Percentiles rank a stretch among this genome's conserved stretches.
Conservation (phyloP, 2,329 filamentous ascomycete genomes). For the Torrubiellomyces zombiae region DNA sequence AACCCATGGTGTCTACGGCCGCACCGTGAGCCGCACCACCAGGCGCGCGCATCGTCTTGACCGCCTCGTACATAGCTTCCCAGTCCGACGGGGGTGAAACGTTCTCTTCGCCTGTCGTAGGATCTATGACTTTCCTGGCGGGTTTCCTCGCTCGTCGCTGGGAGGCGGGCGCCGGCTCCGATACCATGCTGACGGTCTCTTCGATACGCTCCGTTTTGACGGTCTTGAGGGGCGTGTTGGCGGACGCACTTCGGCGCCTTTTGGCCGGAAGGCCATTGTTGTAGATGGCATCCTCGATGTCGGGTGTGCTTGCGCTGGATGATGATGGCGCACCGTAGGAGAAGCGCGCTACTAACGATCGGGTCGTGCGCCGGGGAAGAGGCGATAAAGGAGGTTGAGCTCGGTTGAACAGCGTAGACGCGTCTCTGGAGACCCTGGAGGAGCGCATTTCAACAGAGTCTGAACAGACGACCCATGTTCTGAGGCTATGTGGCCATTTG, state of each 20-base stretch:
- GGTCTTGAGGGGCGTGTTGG: constrained; percentile 7
- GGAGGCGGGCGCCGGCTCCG: constrained; percentile 11
- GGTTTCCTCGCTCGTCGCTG: constrained; percentile 25
- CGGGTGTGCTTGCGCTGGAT: constrained; percentile 13
- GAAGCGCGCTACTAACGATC: constrained; percentile 33
- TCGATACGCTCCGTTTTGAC: constrained; percentile 24
- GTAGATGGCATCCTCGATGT: constrained; percentile 44
- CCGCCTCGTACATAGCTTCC: constrained; percentile 63
- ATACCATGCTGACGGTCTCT: constrained; percentile 9
- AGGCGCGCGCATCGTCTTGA: constrained; percentile 56
- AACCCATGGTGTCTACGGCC: constrained; percentile 95
- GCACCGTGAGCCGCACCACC: constrained; percentile 48
- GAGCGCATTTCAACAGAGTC: constrained; percentile 28
- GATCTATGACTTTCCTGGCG: constrained; percentile 25
- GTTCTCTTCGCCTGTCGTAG: constrained; percentile 20
- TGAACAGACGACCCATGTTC: too few relatives aligned
- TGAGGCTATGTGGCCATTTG: too few relatives aligned
- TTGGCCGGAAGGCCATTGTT: constrained; percentile 13
- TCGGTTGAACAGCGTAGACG: constrained; percentile 34
- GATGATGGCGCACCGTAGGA: constrained; percentile 15
- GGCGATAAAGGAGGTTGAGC: constrained; percentile 10
- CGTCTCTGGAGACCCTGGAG: constrained; percentile 41
- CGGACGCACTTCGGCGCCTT: constrained; percentile 12
- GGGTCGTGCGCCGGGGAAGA: constrained; percentile 30
- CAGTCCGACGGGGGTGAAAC: constrained; percentile 58